These are phyloP conservation scores for Penicillium sp. DNA, from an alignment of 2,329 filamentous ascomycete species.

Conservation along the genomic window DNA sequence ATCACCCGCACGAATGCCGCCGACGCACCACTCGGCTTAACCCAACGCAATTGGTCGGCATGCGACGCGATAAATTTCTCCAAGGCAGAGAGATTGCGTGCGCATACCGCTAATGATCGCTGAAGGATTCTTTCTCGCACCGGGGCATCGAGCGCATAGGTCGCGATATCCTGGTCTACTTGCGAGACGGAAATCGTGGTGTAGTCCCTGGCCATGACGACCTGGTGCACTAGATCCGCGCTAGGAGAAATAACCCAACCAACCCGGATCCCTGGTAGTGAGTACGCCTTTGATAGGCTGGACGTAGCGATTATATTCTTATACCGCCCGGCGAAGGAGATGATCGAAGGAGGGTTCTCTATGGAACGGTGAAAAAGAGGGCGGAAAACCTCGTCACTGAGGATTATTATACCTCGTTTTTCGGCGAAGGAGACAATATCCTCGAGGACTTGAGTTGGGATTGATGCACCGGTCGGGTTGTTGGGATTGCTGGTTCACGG, in stretches of 20 bases:
- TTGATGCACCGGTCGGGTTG: conserved; percentile 12
- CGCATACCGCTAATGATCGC: conserved; percentile 4
- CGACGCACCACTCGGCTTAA: conserved; percentile 8
- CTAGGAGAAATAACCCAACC: conserved; percentile 11
- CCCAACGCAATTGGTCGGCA: conserved; percentile 4
- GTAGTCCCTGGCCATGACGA: conserved; percentile 8
- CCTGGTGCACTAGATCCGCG: conserved; percentile 1
- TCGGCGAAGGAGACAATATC: conserved; percentile 7
- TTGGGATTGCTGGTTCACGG: conserved; percentile 8
- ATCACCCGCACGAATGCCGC: conserved; percentile 7
- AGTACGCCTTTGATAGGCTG: conserved; percentile 11
- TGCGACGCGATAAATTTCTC: conserved; percentile 4
- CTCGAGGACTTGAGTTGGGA: conserved; percentile 1
- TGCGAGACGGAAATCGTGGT: conserved; percentile 11
- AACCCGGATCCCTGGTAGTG: conserved; percentile 9
- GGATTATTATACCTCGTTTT: conserved; percentile 6
- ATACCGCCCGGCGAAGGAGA: conserved; percentile 6
- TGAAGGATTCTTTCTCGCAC: conserved; percentile 6
- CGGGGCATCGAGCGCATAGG: background rate
- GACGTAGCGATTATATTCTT: conserved; percentile 9
- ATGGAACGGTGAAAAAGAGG: conserved; percentile 8
- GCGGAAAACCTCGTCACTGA: conserved; percentile 14
- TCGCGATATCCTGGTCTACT: conserved; percentile 8
- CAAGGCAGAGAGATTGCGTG: background rate
- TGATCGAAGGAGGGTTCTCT: conserved; percentile 6